Evolutionary conservation across 2,329 filamentous ascomycete genomes (phyloP).

Genomic region (Venturia aucupariae): DNA sequence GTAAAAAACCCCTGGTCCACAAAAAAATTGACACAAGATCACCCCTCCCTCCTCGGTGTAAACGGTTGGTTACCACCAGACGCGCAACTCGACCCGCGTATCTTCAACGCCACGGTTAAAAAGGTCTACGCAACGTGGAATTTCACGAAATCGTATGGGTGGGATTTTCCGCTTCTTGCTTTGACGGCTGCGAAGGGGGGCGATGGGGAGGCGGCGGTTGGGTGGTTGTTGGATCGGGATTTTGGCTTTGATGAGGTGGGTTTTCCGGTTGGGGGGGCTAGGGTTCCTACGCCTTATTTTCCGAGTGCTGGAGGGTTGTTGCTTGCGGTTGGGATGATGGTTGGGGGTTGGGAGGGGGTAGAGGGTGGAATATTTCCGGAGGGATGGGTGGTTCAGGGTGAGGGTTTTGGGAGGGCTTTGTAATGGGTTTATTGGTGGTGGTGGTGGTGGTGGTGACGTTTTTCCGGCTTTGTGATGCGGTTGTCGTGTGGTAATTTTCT

Average conservation of each 20-base stretch:
- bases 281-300: constrained; percentile 50
- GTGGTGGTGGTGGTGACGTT: no score
- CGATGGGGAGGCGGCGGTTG: constrained; percentile 13
- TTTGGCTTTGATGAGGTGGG: constrained; percentile 50
- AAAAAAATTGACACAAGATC: constrained; percentile 23
- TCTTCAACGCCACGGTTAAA: constrained; percentile 24
- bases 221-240: constrained; percentile 36
- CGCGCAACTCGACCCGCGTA: constrained; percentile 21
- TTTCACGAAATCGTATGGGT: constrained; percentile 27
- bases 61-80: constrained; percentile 26
- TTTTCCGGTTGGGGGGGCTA: constrained; percentile 43
- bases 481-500: no score
- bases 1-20: constrained; percentile 29
- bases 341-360: neutral
- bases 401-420: neutral
- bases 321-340: neutral
- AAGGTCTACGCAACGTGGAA: constrained; percentile 28
- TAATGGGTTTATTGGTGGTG: neutral
- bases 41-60: constrained; percentile 25
- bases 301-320: constrained; percentile 27
- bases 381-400: neutral
- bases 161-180: constrained; percentile 28
- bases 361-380: neutral
- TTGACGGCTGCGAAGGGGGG: constrained; percentile 24
- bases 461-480: no score